phyloP scores from a whole-genome alignment of 345 rosid genomes.

The Cochlearia excelsa region DNA sequence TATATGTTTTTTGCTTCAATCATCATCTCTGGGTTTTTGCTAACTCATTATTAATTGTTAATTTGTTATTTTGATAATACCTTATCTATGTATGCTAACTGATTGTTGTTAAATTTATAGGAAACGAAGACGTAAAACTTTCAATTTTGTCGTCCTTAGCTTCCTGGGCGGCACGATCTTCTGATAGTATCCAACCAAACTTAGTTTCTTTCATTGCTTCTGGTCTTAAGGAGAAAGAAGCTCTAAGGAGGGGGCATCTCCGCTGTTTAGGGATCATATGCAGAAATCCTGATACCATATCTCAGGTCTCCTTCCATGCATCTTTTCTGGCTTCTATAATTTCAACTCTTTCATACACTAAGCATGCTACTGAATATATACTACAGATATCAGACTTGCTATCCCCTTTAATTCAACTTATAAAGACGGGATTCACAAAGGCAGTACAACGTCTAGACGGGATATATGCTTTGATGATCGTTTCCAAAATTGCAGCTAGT shows the following conservation, averaged over 20 bases:
- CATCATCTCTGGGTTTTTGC: background rate
- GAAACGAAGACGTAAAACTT: conserved; percentile 91
- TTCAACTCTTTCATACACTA: conserved; percentile 17
- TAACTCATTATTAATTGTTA: background rate
- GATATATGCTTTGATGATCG: conserved; percentile 73
- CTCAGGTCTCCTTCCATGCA: conserved; percentile 48
- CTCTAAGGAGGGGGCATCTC: conserved; percentile 85
- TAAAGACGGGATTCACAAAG: conserved; percentile 87
- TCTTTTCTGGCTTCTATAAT: conserved; percentile 13
- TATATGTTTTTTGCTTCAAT: background rate
- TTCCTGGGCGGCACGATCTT: conserved; percentile 70
- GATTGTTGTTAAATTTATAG: conserved; percentile 36
- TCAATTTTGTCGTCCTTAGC: conserved; percentile 67
- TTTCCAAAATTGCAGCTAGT: conserved; percentile 74
- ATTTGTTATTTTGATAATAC: background rate
- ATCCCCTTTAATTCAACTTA: conserved; percentile 84
- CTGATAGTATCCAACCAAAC: conserved; percentile 63
- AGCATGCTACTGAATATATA: conserved; percentile 26
- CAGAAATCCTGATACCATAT: conserved; percentile 62
- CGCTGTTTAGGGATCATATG: conserved; percentile 64
- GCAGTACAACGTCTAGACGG: conserved; percentile 93
- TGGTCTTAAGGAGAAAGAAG: conserved; percentile 94
- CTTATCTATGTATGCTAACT: conserved; percentile 11
- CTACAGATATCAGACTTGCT: conserved; percentile 73
- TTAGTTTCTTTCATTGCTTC: conserved; percentile 64